Conservation (phyloP, 306 rosid genomes). For the Cucumis melo region DNA sequence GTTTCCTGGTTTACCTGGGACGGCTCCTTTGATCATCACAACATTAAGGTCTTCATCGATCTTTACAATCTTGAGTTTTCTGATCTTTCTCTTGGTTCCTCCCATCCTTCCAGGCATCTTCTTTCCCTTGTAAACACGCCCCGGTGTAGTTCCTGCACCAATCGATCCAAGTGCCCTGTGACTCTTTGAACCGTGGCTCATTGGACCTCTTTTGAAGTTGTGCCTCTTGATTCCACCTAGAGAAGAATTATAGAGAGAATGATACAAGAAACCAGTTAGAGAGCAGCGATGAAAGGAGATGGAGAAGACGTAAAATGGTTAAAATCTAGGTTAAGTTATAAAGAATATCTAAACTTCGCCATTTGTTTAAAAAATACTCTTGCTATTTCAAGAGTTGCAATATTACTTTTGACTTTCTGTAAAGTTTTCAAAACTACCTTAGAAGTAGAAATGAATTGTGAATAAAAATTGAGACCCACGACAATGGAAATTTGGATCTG, state of each 20-base stretch:
- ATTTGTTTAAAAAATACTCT: too few relatives aligned
- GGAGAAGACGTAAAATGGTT: background rate
- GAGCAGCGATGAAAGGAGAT: background rate
- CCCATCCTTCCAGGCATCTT: conserved; percentile 99
- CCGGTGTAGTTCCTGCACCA: conserved; percentile 95
- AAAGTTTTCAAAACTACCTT: too few relatives aligned
- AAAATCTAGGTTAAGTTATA: background rate
- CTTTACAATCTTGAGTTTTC: conserved; percentile 91
- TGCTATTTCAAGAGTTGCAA: too few relatives aligned
- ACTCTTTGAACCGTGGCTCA: conserved; percentile 94
- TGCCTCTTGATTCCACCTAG: conserved; percentile 87
- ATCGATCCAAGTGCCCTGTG: conserved; percentile 86
- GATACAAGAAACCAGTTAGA: background rate
- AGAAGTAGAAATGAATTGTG: background rate
- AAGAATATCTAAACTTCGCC: too few relatives aligned
- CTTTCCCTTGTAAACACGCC: conserved; percentile 79
- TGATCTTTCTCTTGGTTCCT: conserved; percentile 72
- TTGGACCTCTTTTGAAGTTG: conserved; percentile 71
- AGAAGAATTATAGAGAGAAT: background rate
- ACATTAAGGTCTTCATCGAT: conserved; percentile 79
- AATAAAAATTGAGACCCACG: too few relatives aligned
- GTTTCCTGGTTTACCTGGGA: conserved; percentile 96
- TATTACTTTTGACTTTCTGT: too few relatives aligned
- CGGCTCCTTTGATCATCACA: conserved; percentile 81
- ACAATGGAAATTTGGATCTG: too few relatives aligned